These are phyloP conservation scores for Aspergillus bombycis DNA, from an alignment of 2,329 filamentous ascomycete species.

Conservation along the genomic window DNA sequence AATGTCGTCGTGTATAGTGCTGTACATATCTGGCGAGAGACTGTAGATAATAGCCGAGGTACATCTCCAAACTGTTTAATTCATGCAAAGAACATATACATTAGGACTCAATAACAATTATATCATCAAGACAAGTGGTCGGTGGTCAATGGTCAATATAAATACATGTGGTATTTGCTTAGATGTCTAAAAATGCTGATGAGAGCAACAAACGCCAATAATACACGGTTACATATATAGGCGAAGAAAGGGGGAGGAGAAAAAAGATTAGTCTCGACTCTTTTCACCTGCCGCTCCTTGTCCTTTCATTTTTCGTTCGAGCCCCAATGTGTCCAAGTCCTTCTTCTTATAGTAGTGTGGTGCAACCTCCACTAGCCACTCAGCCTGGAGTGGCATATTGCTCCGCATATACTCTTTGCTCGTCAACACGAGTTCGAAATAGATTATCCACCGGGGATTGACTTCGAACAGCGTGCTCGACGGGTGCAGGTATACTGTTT, in stretches of 20 bases:
- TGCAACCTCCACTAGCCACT: slow-evolving; percentile 86
- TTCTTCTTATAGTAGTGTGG: slow-evolving; percentile 94
- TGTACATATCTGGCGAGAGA: not conserved
- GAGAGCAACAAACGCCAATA: not conserved
- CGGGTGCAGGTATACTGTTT: slow-evolving; percentile 90
- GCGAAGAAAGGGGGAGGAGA: not conserved
- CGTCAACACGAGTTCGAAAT: slow-evolving; percentile 84
- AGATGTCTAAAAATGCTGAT: not conserved
- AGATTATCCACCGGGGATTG: slow-evolving; percentile 85
- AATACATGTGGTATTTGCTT: not conserved
- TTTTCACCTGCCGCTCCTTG: slow-evolving; percentile 49
- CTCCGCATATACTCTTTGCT: slow-evolving; percentile 94
- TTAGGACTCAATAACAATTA: not conserved
- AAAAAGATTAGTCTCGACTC: slow-evolving; percentile 28
- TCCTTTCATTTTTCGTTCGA: slow-evolving; percentile 74
- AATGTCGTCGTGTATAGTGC: not conserved
- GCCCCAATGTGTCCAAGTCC: slow-evolving; percentile 78
- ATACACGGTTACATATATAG: not conserved
- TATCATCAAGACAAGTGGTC: not conserved
- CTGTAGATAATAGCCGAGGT: not conserved
- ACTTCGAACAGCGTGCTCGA: slow-evolving; percentile 77
- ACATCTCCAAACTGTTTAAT: not conserved
- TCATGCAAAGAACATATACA: not conserved
- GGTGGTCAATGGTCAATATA: not conserved
- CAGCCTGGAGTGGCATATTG: slow-evolving; percentile 79